Evolutionary conservation across 2,329 filamentous ascomycete species (phyloP), one percentile per base, ranked within the genome.

Genomic region (Fusarium sp.): DNA sequence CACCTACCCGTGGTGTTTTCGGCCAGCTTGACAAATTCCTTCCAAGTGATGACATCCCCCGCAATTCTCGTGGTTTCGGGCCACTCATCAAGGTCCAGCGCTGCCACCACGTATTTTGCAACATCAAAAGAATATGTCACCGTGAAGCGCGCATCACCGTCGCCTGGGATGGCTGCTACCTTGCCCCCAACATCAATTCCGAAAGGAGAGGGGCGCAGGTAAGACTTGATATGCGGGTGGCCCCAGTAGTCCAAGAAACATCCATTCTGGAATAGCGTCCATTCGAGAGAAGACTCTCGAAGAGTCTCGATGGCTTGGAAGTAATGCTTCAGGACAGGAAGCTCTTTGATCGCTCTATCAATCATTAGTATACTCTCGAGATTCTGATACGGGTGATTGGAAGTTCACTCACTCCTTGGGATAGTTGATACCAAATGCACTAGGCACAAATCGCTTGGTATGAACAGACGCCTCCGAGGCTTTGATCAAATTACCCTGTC

Each of bases 171-270:
- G 16, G 27, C 48, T 8, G 67, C 57, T 9, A 80, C 83, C 39
- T 81, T 77, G 3, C 86, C 68, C 6, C 77, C 72, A 0, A 84
- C 85, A 54, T 80, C 83, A 57, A 85, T 76, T 5, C 87, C 78
- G 2, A 71, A 45, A 25, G 60, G 67, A 8, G 45, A 27, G 1
- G 35, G 45, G 7, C 10, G 32, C 9, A 67, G 23, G 18, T 63
- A 37, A 1, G 50, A 45, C 48, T 67, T 63, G 35, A 67, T 30
- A 7, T 57, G 37, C 4, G 65, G 59, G 10, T 43, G 37, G 6
- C 43, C 43, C 43, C 43, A 67, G 56, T 67, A 67, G 13, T 67
- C 65, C 2, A 67, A 27, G 6, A 67, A 67, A 25, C 25, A 64
- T 13, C 61, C 45, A 35, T 60, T 60, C n/a, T 66, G 48, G 32